phyloP scores from a whole-genome alignment of 768 basidiomycete species.

The Serpula lacrymans region DNA sequence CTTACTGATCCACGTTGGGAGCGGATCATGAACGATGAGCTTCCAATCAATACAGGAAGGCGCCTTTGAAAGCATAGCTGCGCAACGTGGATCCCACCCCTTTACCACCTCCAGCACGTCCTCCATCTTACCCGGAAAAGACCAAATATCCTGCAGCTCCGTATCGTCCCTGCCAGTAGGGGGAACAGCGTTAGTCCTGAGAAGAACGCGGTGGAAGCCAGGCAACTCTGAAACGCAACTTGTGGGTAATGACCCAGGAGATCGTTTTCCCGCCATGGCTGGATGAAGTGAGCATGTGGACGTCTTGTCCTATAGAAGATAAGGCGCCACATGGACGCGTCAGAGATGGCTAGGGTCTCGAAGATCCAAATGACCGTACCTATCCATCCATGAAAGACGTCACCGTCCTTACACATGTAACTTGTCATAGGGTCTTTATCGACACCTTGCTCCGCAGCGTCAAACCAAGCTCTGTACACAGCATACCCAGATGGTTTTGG shows the following conservation, averaged over 20 bases:
- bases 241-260: constrained; percentile 18
- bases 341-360: neutral
- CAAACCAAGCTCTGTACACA: constrained; percentile 23
- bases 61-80: constrained; percentile 14
- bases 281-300: constrained; percentile 15
- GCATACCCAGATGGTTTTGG: constrained; percentile 22
- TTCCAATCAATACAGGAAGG: constrained; percentile 33
- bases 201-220: too few relatives aligned
- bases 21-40: constrained; percentile 32
- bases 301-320: constrained; percentile 10
- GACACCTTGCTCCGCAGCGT: constrained; percentile 10
- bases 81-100: constrained; percentile 18
- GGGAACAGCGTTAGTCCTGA: too few relatives aligned
- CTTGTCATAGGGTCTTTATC: constrained; percentile 16
- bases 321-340: neutral
- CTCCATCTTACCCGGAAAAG: constrained; percentile 13
- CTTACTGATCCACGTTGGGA: constrained; percentile 31
- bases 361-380: constrained; percentile 4
- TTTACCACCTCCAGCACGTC: constrained; percentile 15
- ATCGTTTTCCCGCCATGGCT: constrained; percentile 11
- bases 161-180: constrained; percentile 11
- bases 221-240: constrained; percentile 4
- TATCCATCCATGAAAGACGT: constrained; percentile 20
- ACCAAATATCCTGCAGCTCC: constrained; percentile 18
- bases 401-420: constrained; percentile 13